Evolutionary conservation across 208 protist species (phyloP), one percentile per base, ranked within the genome.

Genomic region (Vickermania ingenoplastis): DNA sequence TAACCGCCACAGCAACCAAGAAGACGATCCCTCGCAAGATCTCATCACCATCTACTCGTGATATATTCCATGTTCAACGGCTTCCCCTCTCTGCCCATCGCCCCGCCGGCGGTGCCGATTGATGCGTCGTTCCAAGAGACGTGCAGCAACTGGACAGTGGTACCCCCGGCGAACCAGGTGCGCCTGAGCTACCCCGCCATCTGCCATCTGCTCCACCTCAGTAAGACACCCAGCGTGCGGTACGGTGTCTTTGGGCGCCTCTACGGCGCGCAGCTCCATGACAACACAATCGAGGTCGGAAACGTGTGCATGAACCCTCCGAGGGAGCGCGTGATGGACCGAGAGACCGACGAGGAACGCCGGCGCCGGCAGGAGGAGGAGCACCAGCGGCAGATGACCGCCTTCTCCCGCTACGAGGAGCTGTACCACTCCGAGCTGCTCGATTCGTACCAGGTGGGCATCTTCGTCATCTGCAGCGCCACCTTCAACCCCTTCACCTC

Each of bases 21-120:
- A n/a, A n/a, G n/a, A n/a, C n/a, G n/a, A n/a, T n/a, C n/a, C n/a
- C 50, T 5, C 24, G n/a, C 50, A 25, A 54, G 5, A 5, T 25
- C 7, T 54, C 11, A 25, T 11, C 23, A 66, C 28, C 36, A 7
- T 24, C 25, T 14, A 26, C n/a, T n/a, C n/a, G n/a, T n/a, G n/a
- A n/a, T n/a, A n/a, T n/a, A n/a, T n/a, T n/a, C n/a, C 27, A 87
- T 87, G 80, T 78, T 69, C 65, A 63, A 67, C 45, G 67, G 76
- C 30, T 83, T 75, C 31, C 76, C 80, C 2, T 60, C 59, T 2
- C 55, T 87, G 1, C 70, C 69, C 25, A 53, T 87, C 48, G 69
- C 72, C 23, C 52, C 67, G 41, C 55, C 21, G n/a, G 62, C 65
- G 48, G 52, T 58, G 1, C 31, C 55, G 21, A 67, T 81, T 57